Percentiles rank a stretch among this genome's conserved stretches.
Conservation (phyloP, 148 eudicot species). For the Fagopyrum tataricum region DNA sequence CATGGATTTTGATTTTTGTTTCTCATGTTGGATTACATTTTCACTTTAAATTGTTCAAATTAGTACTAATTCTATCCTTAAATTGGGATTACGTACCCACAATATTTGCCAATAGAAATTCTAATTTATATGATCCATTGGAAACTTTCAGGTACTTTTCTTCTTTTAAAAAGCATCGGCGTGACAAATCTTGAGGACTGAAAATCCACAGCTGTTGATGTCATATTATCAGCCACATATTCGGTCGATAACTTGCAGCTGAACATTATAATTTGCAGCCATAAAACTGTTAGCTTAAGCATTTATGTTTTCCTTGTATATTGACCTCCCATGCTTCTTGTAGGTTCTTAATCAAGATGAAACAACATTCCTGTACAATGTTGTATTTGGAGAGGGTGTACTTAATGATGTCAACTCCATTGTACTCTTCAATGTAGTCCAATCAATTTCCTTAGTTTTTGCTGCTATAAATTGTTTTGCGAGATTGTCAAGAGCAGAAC, state of each 20-base stretch:
- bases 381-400: constrained; percentile 85
- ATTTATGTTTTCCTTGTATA: background rate
- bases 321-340: background rate
- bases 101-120: background rate
- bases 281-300: background rate
- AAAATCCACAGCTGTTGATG: constrained; percentile 20
- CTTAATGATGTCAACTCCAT: constrained; percentile 95
- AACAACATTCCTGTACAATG: constrained; percentile 82
- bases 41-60: too few relatives aligned
- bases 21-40: too few relatives aligned
- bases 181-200: constrained; percentile 17
- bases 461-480: too few relatives aligned
- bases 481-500: too few relatives aligned
- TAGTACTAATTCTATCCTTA: too few relatives aligned
- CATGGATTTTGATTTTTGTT: too few relatives aligned
- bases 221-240: constrained; percentile 27
- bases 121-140: background rate
- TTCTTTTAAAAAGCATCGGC: constrained; percentile 29
- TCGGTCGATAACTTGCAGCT: constrained; percentile 29
- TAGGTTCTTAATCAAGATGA: constrained; percentile 94
- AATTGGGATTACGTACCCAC: too few relatives aligned
- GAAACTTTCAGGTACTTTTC: constrained; percentile 25
- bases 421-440: constrained; percentile 90
- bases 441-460: too few relatives aligned
- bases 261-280: background rate